Conservation (phyloP, 371 early-diverging fungal species). For the Mucor indicus region DNA sequence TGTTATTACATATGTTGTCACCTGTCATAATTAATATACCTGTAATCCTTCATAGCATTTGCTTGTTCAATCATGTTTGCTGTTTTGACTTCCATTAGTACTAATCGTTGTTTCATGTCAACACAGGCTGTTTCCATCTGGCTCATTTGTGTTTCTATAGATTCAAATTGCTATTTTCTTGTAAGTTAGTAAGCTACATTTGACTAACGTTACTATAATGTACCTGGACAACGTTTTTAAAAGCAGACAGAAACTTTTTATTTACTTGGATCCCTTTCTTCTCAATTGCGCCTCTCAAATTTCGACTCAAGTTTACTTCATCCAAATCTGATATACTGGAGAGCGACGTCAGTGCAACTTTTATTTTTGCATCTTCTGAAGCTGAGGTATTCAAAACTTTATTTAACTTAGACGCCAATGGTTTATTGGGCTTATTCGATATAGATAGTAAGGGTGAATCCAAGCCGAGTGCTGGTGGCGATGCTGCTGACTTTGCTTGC, state of each 20-base stretch:
- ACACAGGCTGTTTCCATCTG: conserved; percentile 55
- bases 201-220: not conserved
- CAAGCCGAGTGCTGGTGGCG: no score
- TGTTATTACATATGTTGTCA: not conserved
- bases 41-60: conserved; percentile 58
- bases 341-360: conserved; percentile 63
- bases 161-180: conserved; percentile 49
- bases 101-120: conserved; percentile 63
- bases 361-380: conserved; percentile 53
- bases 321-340: conserved; percentile 66
- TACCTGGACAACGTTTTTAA: conserved; percentile 63
- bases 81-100: conserved; percentile 53
- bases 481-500: not conserved
- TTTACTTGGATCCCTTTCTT: conserved; percentile 61
- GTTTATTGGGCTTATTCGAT: conserved; percentile 44
- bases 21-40: conserved; percentile 24
- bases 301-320: conserved; percentile 52
- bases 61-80: conserved; percentile 66
- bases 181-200: not conserved
- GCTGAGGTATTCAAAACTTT: conserved; percentile 56
- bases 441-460: conserved; percentile 21
- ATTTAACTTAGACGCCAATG: conserved; percentile 52
- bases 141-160: conserved; percentile 54
- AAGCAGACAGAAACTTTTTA: conserved; percentile 58
- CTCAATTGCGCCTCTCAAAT: conserved; percentile 72